Conservation (phyloP, 1,139 yeast genomes). For the Spencermartinsiella ligniputridi region DNA sequence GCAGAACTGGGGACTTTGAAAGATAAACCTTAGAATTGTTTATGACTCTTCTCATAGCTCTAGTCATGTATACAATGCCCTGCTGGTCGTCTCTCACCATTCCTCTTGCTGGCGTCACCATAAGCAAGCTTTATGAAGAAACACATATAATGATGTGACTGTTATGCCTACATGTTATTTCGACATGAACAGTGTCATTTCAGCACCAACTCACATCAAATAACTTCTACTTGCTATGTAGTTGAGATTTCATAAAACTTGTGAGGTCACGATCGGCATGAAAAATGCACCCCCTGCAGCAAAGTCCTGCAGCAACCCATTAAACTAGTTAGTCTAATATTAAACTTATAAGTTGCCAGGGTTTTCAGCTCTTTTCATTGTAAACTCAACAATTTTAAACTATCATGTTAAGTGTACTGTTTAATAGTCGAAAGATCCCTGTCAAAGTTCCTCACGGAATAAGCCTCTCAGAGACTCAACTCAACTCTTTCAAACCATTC, state of each 20-base stretch:
- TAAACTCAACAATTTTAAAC: background rate
- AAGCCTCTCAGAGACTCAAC: constrained; percentile 8
- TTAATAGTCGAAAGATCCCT: constrained; percentile 10
- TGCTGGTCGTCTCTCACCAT: no score
- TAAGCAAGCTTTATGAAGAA: no score
- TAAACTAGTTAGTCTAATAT: background rate
- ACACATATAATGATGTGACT: background rate
- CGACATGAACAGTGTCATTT: no score
- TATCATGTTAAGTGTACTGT: background rate
- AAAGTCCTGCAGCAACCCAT: background rate
- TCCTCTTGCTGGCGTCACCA: no score
- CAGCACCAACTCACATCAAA: no score
- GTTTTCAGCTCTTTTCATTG: background rate
- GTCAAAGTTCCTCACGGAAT: constrained; percentile 15
- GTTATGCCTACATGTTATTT: background rate
- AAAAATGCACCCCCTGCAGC: background rate
- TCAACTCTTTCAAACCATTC: constrained; percentile 19
- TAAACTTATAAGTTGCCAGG: no score
- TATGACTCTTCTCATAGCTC: no score
- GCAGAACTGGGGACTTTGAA: background rate
- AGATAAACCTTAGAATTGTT: background rate
- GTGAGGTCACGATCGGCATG: background rate
- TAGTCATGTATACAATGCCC: no score
- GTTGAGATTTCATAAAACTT: no score
- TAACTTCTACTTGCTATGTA: no score